Conservation (phyloP, 495 filamentous ascomycete species). For the Evernia prunastri region DNA sequence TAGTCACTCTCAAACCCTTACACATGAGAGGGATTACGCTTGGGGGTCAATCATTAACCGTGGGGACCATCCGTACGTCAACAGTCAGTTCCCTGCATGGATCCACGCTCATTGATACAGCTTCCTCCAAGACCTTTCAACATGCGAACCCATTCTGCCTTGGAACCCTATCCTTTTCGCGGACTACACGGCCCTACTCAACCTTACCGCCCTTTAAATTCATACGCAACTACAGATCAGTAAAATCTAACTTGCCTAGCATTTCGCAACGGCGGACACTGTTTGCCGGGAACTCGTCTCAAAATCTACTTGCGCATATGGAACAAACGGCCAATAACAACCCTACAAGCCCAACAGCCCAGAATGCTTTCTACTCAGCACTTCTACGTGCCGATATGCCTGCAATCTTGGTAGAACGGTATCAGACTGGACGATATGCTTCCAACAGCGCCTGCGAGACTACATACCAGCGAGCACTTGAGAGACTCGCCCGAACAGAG, state of each 20-base stretch:
- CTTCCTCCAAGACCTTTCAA: conserved; percentile 23
- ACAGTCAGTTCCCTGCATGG: not conserved
- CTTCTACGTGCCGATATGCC: conserved; percentile 89
- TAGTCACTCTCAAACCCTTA: conserved; percentile 17
- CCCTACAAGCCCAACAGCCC: conserved; percentile 72
- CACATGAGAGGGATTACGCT: not conserved
- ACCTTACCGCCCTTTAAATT: conserved; percentile 31
- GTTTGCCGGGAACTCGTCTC: conserved; percentile 50
- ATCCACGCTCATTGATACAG: conserved; percentile 4
- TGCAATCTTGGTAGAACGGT: conserved; percentile 81
- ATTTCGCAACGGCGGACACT: conserved; percentile 40
- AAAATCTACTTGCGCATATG: conserved; percentile 57
- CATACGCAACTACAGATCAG: conserved; percentile 3
- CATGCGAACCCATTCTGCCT: conserved; percentile 26
- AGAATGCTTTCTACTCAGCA: conserved; percentile 88
- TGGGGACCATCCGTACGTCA: conserved; percentile 14
- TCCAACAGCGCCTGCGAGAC: conserved; percentile 64
- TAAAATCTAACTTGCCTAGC: conserved; percentile 22
- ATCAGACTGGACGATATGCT: conserved; percentile 78
- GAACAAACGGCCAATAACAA: conserved; percentile 91
- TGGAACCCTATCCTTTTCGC: conserved; percentile 19
- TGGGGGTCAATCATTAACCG: not conserved
- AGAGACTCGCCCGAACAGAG: conserved; percentile 54
- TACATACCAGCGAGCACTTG: conserved; percentile 68
- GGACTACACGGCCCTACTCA: conserved; percentile 35